Base-by-base conservation (phyloP, 176 grass and related monocot genomes). In the Cocos nucifera region DNA sequence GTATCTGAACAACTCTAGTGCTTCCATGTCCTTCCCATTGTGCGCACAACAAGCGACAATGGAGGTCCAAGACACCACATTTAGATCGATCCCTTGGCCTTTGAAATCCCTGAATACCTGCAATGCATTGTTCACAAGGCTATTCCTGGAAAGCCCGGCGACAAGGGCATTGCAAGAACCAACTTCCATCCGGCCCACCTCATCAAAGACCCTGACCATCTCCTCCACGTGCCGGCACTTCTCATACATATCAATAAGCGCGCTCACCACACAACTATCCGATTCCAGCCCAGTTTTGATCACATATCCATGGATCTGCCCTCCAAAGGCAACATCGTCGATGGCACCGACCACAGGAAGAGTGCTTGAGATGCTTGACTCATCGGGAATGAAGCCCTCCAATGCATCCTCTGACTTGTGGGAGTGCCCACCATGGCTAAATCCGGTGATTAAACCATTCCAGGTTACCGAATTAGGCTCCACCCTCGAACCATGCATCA, bases 401-500 rank as follows among this genome's bases (percentile, higher is more conserved):
- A 39, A 25, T 89, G 86, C 82, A 89, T 85, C 39, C 59, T 73
- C 58, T 0, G 82, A 67, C 9, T 89, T 75, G 7, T 16, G 48
- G 2, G 75, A 56, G 3, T 50, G 60, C 14, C 86, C 86, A 5
- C 63, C 73, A 35, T 75, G 71, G 72, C 85, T 89, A 24, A 89
- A 74, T 53, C 86, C 86, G 0, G 72, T 77, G 9, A 89, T 53
- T 16, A 89, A 10, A 2, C 86, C 86, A 8, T 89, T 89, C 82
- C 78, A 89, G 22, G 86, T 89, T 72, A 89, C 76, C 26, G 66
- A 54, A 23, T 89, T 89, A 0, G 78, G 86, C 75, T 78, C 59
- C 0, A 70, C 22, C 4, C 74, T 75, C 1, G 54, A 48, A 10
- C 23, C 44, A 18, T 14, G 72, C 86, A 89, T 89, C 63, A n/a